A percentile compares a stretch with the other conserved stretches of the same genome.
phyloP scores from a whole-genome alignment of 73 alveolate species.

The Symbiodinium natans region DNA sequence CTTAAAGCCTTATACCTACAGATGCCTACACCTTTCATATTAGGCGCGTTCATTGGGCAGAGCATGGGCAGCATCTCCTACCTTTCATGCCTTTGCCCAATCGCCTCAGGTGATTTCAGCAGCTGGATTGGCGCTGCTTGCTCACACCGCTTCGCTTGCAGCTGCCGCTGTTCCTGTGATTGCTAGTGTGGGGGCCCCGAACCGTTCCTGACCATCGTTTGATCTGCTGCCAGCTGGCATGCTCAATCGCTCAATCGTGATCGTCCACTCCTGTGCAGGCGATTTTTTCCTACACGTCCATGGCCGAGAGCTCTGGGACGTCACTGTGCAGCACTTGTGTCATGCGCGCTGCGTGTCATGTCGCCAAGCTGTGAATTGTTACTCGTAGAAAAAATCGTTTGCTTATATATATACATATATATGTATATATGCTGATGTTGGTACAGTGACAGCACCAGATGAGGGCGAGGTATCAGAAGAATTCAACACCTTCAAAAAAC shows the following conservation, averaged over 20 bases:
- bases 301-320: conserved; percentile 92
- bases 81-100: background rate
- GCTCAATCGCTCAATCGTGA: background rate
- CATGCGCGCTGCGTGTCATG: too few species aligned
- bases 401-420: too few species aligned
- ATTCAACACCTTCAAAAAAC: too few species aligned
- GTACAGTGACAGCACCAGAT: too few species aligned
- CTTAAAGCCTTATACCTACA: background rate
- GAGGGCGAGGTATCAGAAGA: too few species aligned
- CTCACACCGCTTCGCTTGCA: conserved; percentile 61
- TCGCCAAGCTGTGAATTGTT: too few species aligned
- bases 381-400: too few species aligned
- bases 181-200: conserved; percentile 42
- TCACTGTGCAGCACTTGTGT: conserved; percentile 4
- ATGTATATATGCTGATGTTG: too few species aligned
- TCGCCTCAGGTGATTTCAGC: conserved; percentile 38
- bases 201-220: background rate
- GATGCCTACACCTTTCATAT: too few species aligned
- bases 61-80: too few species aligned
- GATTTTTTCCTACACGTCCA: conserved; percentile 59
- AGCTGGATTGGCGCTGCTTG: conserved; percentile 30
- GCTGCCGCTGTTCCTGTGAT: conserved; percentile 78
- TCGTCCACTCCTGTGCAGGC: background rate
- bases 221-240: background rate
- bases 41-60: background rate